These are phyloP conservation scores for Oryza meyeriana DNA, from an alignment of 176 grass and related monocot species.

Conservation along the genomic window DNA sequence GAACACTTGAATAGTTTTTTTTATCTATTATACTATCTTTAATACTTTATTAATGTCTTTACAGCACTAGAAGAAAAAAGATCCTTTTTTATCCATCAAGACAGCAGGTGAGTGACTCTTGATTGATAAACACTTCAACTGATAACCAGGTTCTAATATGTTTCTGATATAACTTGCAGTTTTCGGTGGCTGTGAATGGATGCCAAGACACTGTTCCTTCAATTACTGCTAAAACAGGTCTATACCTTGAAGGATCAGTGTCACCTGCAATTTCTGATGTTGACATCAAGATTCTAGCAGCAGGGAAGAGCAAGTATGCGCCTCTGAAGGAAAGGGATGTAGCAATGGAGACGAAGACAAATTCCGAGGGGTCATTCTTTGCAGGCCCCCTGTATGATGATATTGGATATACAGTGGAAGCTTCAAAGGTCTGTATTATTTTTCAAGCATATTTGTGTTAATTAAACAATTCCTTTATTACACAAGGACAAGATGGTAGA, in stretches of 20 bases:
- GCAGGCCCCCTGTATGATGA: conserved; percentile 92
- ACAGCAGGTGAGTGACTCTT: conserved; percentile 50
- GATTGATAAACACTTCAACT: conserved; percentile 14
- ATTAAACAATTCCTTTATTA: conserved; percentile 11
- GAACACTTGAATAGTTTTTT: conserved; percentile 20
- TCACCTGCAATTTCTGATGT: conserved; percentile 76
- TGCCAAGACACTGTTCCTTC: conserved; percentile 73
- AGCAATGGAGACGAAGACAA: conserved; percentile 76
- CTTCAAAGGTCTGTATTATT: conserved; percentile 65
- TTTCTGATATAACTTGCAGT: conserved; percentile 47
- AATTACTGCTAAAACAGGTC: conserved; percentile 66
- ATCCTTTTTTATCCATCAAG: conserved; percentile 96
- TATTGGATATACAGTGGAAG: conserved; percentile 80
- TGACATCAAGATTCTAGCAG: conserved; percentile 63
- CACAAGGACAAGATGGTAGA: not conserved
- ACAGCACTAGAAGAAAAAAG: conserved; percentile 61
- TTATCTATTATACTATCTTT: conserved; percentile 30
- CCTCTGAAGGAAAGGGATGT: conserved; percentile 73
- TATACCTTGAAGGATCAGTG: conserved; percentile 89
- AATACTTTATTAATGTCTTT: conserved; percentile 16
- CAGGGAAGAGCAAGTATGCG: conserved; percentile 58
- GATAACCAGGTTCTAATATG: conserved; percentile 16
- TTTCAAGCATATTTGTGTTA: conserved; percentile 15
- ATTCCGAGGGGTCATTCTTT: conserved; percentile 62
- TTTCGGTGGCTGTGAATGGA: conserved; percentile 61